Conservation (phyloP, 129 eudicot species). For the Pulicaria dysenterica region DNA sequence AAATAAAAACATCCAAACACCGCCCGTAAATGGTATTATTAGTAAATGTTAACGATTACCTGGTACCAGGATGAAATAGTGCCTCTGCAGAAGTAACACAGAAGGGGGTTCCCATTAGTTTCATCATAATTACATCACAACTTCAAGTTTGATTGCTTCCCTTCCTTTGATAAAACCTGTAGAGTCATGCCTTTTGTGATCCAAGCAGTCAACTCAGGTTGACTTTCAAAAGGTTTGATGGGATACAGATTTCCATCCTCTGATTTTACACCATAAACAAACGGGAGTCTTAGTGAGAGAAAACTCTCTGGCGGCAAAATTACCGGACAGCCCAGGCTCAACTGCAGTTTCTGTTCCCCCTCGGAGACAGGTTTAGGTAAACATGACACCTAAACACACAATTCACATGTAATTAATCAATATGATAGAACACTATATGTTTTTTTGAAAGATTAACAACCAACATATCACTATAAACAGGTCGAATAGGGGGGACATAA, state of each 20-base stretch:
- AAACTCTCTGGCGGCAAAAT: conserved; percentile 95
- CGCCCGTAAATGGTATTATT: not conserved
- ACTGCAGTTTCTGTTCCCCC: conserved; percentile 68
- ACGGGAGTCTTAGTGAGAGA: conserved; percentile 89
- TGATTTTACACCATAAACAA: conserved; percentile 69
- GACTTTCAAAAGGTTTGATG: conserved; percentile 69
- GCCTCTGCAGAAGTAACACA: conserved; percentile 31
- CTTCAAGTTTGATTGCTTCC: conserved; percentile 46
- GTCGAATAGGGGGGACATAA: too few species aligned
- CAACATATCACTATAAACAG: not conserved
- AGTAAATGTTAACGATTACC: conserved; percentile 32
- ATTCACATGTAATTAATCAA: not conserved
- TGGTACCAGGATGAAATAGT: conserved; percentile 29
- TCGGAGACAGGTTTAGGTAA: conserved; percentile 58
- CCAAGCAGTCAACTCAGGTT: conserved; percentile 88
- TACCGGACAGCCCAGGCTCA: conserved; percentile 72
- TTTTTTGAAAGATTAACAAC: not conserved
- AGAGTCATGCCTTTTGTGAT: conserved; percentile 65
- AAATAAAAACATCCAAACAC: too few species aligned
- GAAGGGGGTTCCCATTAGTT: conserved; percentile 10
- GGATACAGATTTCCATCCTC: conserved; percentile 67
- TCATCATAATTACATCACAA: conserved; percentile 15
- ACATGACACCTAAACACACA: conserved; percentile 61
- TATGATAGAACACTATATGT: not conserved
- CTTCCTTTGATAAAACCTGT: conserved; percentile 57